Conservation (phyloP, 305 asterid genomes). For the Fraxinus xanthoxyloides region DNA sequence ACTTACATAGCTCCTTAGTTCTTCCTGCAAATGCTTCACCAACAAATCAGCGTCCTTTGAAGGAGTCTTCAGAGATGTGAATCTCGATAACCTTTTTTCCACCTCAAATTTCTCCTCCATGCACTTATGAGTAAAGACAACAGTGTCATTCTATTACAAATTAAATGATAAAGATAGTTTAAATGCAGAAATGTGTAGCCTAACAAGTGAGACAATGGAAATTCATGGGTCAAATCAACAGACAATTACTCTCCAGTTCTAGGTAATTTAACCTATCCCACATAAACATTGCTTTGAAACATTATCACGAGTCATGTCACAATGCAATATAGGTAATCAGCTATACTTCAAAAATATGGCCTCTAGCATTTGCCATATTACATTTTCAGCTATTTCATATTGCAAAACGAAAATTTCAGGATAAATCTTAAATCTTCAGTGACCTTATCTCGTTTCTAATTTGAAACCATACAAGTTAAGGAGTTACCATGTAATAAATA, state of each 20-base stretch:
- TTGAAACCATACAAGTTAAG: background rate
- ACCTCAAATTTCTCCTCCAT: constrained; percentile 65
- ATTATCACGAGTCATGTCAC: background rate
- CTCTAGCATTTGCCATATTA: background rate
- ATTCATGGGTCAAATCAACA: background rate
- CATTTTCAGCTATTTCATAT: background rate
- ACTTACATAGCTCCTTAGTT: constrained; percentile 84
- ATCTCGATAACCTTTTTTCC: constrained; percentile 53
- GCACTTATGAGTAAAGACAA: constrained; percentile 49
- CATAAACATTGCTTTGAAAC: background rate
- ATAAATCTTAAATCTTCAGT: background rate
- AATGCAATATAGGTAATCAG: background rate
- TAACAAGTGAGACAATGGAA: background rate
- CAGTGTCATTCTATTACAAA: constrained; percentile 20
- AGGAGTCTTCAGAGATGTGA: constrained; percentile 50
- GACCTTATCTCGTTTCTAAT: background rate
- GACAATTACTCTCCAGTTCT: background rate
- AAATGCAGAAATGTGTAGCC: constrained; percentile 5
- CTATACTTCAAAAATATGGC: background rate
- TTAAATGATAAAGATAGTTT: constrained; percentile 11
- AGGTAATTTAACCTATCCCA: background rate
- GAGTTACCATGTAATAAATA: background rate
- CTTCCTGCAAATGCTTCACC: constrained; percentile 91
- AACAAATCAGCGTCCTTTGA: constrained; percentile 52
- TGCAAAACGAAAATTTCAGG: background rate